Evolutionary conservation across 176 grass and related monocot species (phyloP).

Genomic region (Triticum aestivum): DNA sequence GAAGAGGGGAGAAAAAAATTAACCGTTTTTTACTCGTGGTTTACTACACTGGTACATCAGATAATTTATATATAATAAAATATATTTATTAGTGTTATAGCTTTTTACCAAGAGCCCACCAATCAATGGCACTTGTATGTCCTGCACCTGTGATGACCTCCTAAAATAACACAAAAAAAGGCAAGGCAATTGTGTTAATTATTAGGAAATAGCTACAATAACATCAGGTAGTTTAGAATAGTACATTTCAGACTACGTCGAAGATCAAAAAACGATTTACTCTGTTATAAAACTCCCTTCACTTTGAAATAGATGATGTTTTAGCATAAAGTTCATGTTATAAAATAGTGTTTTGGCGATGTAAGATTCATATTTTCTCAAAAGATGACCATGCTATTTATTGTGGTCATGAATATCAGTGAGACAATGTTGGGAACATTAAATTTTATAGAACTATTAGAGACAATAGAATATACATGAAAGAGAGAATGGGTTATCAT

Average conservation of each 20-base stretch:
- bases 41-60: background rate
- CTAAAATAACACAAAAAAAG: slow-evolving; percentile 42
- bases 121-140: slow-evolving; percentile 97
- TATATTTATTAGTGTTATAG: slow-evolving; percentile 3
- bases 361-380: background rate
- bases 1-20: background rate
- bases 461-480: background rate
- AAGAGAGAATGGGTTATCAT: background rate
- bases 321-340: background rate
- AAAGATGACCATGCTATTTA: background rate
- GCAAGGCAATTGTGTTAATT: background rate
- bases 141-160: slow-evolving; percentile 83
- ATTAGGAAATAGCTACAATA: background rate
- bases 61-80: background rate
- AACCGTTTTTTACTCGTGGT: background rate
- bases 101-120: slow-evolving; percentile 97
- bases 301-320: background rate
- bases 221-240: background rate
- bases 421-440: background rate
- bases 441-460: background rate
- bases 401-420: too few relatives aligned
- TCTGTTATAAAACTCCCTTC: background rate
- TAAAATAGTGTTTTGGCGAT: background rate
- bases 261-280: background rate
- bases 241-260: background rate